A percentile compares a stretch with the other conserved stretches of the same genome.
Conservation (phyloP, 2,329 filamentous ascomycete genomes). For the Apiospora kogelbergensis region DNA sequence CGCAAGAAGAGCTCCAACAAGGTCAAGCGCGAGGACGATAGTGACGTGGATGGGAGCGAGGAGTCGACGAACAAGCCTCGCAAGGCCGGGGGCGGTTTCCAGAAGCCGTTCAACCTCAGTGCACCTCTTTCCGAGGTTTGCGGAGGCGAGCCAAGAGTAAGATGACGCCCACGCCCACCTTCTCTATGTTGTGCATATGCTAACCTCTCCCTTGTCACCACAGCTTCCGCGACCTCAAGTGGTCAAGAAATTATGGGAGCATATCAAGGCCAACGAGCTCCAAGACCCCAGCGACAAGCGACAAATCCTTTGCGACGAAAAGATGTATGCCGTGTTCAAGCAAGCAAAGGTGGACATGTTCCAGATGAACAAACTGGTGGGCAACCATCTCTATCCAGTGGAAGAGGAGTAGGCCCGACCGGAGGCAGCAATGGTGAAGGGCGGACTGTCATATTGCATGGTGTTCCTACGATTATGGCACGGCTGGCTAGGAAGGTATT, state of each 20-base stretch:
- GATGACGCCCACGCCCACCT: conserved; percentile 24
- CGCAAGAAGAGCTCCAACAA: conserved; percentile 76
- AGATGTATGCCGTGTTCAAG: conserved; percentile 90
- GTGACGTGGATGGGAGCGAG: conserved; percentile 66
- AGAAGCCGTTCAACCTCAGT: conserved; percentile 80
- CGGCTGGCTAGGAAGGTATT: background rate
- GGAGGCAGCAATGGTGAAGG: background rate
- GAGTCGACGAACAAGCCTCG: conserved; percentile 63
- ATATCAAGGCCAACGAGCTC: conserved; percentile 85
- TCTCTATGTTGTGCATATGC: conserved; percentile 16
- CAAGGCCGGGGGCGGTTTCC: conserved; percentile 89
- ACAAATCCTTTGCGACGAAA: conserved; percentile 89
- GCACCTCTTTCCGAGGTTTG: conserved; percentile 67
- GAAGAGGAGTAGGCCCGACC: conserved; percentile 56
- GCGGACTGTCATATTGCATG: background rate
- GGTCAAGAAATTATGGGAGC: conserved; percentile 94
- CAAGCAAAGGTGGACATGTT: conserved; percentile 95
- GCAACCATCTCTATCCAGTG: conserved; percentile 82
- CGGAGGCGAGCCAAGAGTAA: conserved; percentile 62
- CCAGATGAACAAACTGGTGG: conserved; percentile 96
- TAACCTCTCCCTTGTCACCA: conserved; percentile 8
- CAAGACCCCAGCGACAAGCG: conserved; percentile 91
- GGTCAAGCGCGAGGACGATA: conserved; percentile 77
- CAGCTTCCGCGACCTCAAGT: conserved; percentile 91
- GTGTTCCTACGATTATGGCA: conserved; percentile 5